These are phyloP conservation scores for Friedmanniomyces endolithicus DNA, from an alignment of 495 filamentous ascomycete species.

Conservation along the genomic window DNA sequence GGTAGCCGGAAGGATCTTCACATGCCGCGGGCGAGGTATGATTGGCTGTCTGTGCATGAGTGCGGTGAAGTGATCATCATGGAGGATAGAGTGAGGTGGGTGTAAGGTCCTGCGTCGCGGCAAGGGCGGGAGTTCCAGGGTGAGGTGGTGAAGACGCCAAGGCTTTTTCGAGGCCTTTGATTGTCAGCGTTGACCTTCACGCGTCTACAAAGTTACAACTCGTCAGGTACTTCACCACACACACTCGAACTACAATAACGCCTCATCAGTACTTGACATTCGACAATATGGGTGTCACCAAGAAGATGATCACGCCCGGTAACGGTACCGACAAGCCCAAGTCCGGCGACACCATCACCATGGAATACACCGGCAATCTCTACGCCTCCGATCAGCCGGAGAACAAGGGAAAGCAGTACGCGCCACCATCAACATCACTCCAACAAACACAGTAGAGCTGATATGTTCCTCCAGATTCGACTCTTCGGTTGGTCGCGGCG, in stretches of 20 bases:
- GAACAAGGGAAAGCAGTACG: conserved; percentile 41
- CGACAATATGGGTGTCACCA: conserved; percentile 43
- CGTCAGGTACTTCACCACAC: background rate
- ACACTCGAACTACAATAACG: background rate
- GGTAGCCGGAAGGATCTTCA: too few species aligned
- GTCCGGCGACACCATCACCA: conserved; percentile 54
- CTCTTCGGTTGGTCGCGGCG: conserved; percentile 52
- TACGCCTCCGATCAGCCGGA: conserved; percentile 40
- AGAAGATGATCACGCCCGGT: conserved; percentile 34
- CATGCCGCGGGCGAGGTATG: too few species aligned
- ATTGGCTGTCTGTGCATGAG: too few species aligned
- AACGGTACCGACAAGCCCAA: conserved; percentile 45
- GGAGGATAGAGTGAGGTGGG: too few species aligned
- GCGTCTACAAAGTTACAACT: too few species aligned
- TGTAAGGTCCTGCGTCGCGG: too few species aligned
- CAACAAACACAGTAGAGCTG: background rate
- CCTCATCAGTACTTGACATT: background rate
- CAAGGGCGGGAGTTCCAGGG: too few species aligned
- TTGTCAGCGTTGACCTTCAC: too few species aligned
- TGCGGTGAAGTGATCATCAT: too few species aligned
- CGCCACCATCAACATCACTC: background rate
- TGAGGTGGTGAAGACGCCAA: too few species aligned
- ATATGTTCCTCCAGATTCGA: conserved; percentile 51
- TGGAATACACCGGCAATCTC: conserved; percentile 75
- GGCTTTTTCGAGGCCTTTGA: too few species aligned